A percentile compares a stretch with the other conserved stretches of the same genome.
Conservation (phyloP, 2,329 filamentous ascomycete genomes). For the Monilinia laxa region DNA sequence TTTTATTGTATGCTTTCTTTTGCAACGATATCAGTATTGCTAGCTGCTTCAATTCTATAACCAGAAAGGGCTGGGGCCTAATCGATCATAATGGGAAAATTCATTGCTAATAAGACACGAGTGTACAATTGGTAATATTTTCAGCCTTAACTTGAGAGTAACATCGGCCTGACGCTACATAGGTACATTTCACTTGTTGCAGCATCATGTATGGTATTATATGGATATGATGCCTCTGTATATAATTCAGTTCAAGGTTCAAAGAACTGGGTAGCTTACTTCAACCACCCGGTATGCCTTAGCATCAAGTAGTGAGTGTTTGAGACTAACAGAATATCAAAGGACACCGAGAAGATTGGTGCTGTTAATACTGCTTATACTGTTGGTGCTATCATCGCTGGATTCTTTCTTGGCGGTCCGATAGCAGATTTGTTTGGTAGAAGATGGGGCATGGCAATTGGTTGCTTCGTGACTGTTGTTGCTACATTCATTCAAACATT, state of each 20-base stretch:
- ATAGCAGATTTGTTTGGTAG: slow-evolving; percentile 59
- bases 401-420: slow-evolving; percentile 66
- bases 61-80: neutral
- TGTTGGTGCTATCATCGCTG: slow-evolving; percentile 67
- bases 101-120: slow-evolving; percentile 7
- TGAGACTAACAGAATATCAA: slow-evolving; percentile 25
- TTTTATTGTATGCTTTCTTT: neutral
- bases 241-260: slow-evolving; percentile 72
- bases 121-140: slow-evolving; percentile 18
- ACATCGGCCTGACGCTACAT: slow-evolving; percentile 1
- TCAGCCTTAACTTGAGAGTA: neutral
- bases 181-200: slow-evolving; percentile 70
- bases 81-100: slow-evolving; percentile 3
- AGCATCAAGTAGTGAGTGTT: neutral
- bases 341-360: slow-evolving; percentile 47
- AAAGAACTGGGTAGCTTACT: slow-evolving; percentile 63
- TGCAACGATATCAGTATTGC: neutral
- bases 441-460: slow-evolving; percentile 62
- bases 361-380: slow-evolving; percentile 68
- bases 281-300: slow-evolving; percentile 45
- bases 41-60: neutral
- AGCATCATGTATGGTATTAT: slow-evolving; percentile 70
- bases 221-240: slow-evolving; percentile 72
- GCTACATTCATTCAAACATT: slow-evolving; percentile 70
- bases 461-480: slow-evolving; percentile 63